A percentile compares a stretch with the other conserved stretches of the same genome.
phyloP scores from a whole-genome alignment of 371 early-diverging fungal genomes.

The Mucor plumbeus region DNA sequence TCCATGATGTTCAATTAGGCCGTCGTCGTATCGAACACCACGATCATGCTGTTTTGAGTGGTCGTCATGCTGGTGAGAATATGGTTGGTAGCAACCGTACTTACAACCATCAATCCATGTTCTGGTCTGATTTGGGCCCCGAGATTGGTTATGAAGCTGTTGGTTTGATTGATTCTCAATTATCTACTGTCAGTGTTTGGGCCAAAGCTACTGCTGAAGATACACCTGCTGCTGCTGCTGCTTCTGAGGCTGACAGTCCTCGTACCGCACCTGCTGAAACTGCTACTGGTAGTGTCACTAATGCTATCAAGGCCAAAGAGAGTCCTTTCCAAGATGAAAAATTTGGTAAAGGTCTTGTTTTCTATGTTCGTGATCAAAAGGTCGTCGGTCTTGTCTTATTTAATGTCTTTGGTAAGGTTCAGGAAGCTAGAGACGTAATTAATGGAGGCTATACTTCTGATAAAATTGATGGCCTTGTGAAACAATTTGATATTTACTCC shows the following conservation, averaged over 20 bases:
- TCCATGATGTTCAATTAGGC: slow-evolving; percentile 77
- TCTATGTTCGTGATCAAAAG: slow-evolving; percentile 68
- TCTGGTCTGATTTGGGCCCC: slow-evolving; percentile 82
- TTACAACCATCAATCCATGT: slow-evolving; percentile 79
- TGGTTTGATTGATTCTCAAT: slow-evolving; percentile 69
- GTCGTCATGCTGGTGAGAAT: slow-evolving; percentile 75
- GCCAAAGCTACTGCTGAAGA: slow-evolving; percentile 64
- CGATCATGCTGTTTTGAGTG: slow-evolving; percentile 75
- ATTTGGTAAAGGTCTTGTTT: slow-evolving; percentile 76
- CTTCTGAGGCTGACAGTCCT: slow-evolving; percentile 41
- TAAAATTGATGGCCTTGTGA: slow-evolving; percentile 49
- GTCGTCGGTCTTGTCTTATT: slow-evolving; percentile 73
- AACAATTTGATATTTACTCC: slow-evolving; percentile 39
- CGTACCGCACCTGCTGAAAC: slow-evolving; percentile 38
- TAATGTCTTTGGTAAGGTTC: slow-evolving; percentile 75
- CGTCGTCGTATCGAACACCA: slow-evolving; percentile 82
- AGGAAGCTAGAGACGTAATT: slow-evolving; percentile 74
- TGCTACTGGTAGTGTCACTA: slow-evolving; percentile 36
- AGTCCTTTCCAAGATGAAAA: slow-evolving; percentile 42
- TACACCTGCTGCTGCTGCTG: slow-evolving; percentile 52
- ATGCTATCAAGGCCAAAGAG: slow-evolving; percentile 36
- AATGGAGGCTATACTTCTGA: slow-evolving; percentile 50
- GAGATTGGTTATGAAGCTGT: slow-evolving; percentile 81
- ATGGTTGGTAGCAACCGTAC: slow-evolving; percentile 67
- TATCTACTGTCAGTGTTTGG: slow-evolving; percentile 77